A percentile compares a stretch with the other conserved stretches of the same genome.
These are phyloP conservation scores for Vitis hybrid DNA, from an alignment of 177 flowering plant species.

Conservation along the genomic window DNA sequence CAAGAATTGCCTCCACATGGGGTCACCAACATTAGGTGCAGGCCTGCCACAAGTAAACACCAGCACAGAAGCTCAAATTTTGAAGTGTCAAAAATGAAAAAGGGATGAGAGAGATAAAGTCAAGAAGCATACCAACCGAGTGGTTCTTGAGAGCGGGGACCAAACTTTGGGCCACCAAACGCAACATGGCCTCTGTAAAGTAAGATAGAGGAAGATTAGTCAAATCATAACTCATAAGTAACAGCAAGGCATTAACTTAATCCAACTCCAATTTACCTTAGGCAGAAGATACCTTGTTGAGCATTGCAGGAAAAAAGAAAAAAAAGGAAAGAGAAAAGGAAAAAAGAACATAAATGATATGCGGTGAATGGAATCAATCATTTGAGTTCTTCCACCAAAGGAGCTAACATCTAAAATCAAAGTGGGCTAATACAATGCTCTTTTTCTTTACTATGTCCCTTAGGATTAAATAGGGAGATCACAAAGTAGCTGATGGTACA, in stretches of 20 bases:
- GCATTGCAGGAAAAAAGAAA: no score
- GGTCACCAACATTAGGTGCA: slow-evolving; percentile 16
- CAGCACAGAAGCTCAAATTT: background rate
- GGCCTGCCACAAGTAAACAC: slow-evolving; percentile 16
- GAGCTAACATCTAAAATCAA: no score
- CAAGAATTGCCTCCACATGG: slow-evolving; percentile 8
- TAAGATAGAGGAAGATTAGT: slow-evolving; percentile 1
- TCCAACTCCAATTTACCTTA: no score
- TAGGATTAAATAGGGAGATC: no score
- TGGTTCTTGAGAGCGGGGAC: slow-evolving; percentile 15
- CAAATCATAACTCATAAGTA: background rate
- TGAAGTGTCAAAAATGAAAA: background rate
- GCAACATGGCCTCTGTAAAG: slow-evolving; percentile 20
- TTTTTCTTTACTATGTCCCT: no score
- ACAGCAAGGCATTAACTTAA: background rate
- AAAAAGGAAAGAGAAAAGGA: no score
- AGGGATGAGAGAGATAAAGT: background rate
- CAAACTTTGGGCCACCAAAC: slow-evolving; percentile 11
- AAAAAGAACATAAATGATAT: no score
- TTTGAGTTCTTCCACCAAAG: no score
- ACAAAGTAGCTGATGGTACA: no score
- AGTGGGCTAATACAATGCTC: no score
- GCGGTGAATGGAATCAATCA: no score
- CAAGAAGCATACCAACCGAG: slow-evolving; percentile 7
- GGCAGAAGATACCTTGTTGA: no score